Base-by-base conservation (phyloP, 371 early-diverging fungal genomes). In the Apophysomyces trapeziformis region DNA sequence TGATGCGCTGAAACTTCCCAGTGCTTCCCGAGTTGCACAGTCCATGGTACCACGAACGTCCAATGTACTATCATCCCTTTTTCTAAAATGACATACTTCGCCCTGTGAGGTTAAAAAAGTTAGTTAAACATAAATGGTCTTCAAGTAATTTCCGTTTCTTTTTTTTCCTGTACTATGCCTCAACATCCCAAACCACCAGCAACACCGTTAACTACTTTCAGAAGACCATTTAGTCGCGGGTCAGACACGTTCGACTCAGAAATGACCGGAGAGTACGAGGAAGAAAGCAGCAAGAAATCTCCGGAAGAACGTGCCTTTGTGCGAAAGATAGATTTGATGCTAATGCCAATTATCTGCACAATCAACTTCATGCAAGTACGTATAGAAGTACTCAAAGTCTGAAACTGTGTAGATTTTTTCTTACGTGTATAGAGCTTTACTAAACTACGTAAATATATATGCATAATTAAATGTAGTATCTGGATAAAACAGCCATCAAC, bases 361-460 rank as follows among this genome's bases (percentile, higher is more conserved):
- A 72, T 80, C 32, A 72, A 73, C 58, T 72, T 80, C 41, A 63
- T 80, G 60, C 79, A 79, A 68, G 79, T 76, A 26, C 21, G 50
- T 41, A 26, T 26, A 1, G 26, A 1, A 26, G 2, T 26, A 26
- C 2, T 26, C 2, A 26, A 26, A 26, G 26, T 26, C 26, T 26
- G 26, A 26, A 26, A 26, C 26, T 0, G 41, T 0, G 41, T 41
- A 13, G 1, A 13, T 41, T 4, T 41, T 1, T 9, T 26, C 1
- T 1, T 41, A 41, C 13, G 41, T 11, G 41, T 26, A 1, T 26
- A 41, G 41, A 41, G 41, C 13, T 41, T 41, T 8, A 41, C 26
- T 26, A 26, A 26, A 26, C 26, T 26, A 26, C 26, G 26, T 1
- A 26, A 2, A 21, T 21, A 21, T 21, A 21, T 21, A 21, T 21